A percentile compares a stretch with the other conserved stretches of the same genome.
These are phyloP conservation scores for Phytophthora brassicae DNA, from an alignment of 352 stramenopile genomes.

Conservation along the genomic window DNA sequence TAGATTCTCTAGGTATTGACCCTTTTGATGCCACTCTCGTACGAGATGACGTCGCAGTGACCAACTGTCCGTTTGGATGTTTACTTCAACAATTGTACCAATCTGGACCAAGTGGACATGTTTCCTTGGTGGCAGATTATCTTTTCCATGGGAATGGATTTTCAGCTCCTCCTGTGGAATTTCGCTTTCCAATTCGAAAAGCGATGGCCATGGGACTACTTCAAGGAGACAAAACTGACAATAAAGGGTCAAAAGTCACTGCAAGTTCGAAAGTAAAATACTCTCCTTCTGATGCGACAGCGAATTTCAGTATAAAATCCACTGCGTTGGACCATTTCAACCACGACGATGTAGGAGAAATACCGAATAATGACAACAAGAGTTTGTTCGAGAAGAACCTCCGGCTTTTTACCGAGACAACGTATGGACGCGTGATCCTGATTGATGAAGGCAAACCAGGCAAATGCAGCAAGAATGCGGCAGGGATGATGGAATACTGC, in stretches of 20 bases:
- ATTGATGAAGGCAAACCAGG: constrained; percentile 39
- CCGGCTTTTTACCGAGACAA: constrained; percentile 34
- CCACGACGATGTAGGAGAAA: constrained; percentile 6
- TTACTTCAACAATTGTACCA: constrained; percentile 54
- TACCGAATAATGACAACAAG: constrained; percentile 23
- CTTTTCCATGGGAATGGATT: constrained; percentile 49
- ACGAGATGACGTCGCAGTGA: constrained; percentile 19
- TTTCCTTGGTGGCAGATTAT: constrained; percentile 51
- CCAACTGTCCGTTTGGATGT: constrained; percentile 42
- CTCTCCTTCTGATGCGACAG: constrained; percentile 9
- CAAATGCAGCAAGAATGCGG: constrained; percentile 28
- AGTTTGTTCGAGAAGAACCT: constrained; percentile 54
- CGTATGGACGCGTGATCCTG: constrained; percentile 39
- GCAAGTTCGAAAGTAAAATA: constrained; percentile 17
- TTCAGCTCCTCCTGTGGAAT: constrained; percentile 27
- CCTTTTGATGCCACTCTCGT: constrained; percentile 32
- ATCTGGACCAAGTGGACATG: constrained; percentile 47
- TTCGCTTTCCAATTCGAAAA: constrained; percentile 38
- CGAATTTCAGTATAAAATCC: constrained; percentile 10
- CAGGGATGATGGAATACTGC: constrained; percentile 36
- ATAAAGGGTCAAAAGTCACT: no score
- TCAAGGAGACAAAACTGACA: constrained; percentile 6
- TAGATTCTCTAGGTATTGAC: constrained; percentile 50
- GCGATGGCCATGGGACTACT: constrained; percentile 38
- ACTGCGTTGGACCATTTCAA: background rate